Evolutionary conservation across 2,329 filamentous ascomycete genomes (phyloP).

Genomic region (Diatrype stigma): DNA sequence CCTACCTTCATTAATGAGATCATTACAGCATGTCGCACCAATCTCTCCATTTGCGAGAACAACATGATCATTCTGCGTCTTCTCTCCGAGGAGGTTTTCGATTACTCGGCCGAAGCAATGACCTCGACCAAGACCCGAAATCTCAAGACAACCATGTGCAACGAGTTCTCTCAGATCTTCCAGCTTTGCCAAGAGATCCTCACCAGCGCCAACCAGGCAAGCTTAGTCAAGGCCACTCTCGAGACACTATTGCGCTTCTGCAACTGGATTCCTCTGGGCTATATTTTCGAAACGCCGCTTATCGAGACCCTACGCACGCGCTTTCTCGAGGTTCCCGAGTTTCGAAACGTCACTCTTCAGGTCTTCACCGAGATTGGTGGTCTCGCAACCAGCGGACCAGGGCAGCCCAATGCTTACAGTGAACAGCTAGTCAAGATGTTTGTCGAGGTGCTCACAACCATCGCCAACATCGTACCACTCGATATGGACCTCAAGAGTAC

Average conservation of each 20-base stretch:
- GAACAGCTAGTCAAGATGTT: constrained; percentile 98
- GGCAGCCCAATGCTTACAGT: constrained; percentile 70
- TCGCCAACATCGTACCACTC: constrained; percentile 88
- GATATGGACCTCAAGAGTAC: constrained; percentile 86
- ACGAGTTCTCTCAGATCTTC: constrained; percentile 98
- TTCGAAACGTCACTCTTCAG: constrained; percentile 94
- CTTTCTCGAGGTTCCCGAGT: constrained; percentile 90
- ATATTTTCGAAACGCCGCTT: constrained; percentile 96
- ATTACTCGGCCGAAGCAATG: constrained; percentile 98
- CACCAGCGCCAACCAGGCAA: constrained; percentile 81
- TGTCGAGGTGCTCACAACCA: constrained; percentile 88
- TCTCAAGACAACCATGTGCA: constrained; percentile 97
- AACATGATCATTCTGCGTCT: constrained; percentile 98
- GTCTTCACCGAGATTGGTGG: constrained; percentile 96
- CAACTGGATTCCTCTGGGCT: constrained; percentile 98
- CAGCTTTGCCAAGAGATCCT: constrained; percentile 95
- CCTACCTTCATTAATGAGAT: constrained; percentile 99
- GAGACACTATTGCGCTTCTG: constrained; percentile 94
- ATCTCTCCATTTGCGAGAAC: constrained; percentile 96
- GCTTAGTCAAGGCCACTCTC: constrained; percentile 90
- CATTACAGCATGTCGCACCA: constrained; percentile 91
- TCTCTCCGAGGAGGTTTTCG: constrained; percentile 96
- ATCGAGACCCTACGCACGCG: constrained; percentile 91
- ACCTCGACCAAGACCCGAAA: constrained; percentile 96
- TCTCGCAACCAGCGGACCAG: constrained; percentile 73